Conservation (phyloP, 2,329 filamentous ascomycete genomes). For the Eutypa lata region DNA sequence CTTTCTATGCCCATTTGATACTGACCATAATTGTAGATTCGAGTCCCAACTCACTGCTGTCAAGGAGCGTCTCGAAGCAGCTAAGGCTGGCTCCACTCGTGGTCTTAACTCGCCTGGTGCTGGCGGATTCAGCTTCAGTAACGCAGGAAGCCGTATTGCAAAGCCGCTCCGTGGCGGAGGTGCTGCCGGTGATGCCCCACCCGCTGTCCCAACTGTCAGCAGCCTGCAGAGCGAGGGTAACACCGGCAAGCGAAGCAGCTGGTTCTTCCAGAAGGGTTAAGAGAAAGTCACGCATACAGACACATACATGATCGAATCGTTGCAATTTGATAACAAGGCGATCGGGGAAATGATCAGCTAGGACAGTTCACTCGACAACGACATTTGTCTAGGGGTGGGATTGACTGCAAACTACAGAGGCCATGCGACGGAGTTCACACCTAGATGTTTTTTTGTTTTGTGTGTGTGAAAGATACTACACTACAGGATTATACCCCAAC, state of each 20-base stretch:
- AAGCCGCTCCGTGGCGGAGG: conserved; percentile 67
- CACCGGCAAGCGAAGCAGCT: conserved; percentile 65
- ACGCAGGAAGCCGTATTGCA: conserved; percentile 63
- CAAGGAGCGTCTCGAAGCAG: conserved; percentile 94
- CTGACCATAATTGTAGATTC: conserved; percentile 62
- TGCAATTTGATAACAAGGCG: no score
- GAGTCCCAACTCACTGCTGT: conserved; percentile 95
- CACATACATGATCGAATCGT: no score
- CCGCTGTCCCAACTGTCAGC: conserved; percentile 53
- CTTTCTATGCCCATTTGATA: conserved; percentile 1
- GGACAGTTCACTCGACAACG: no score
- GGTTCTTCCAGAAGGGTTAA: conserved; percentile 64
- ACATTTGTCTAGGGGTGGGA: no score
- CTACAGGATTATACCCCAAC: no score
- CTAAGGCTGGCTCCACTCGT: conserved; percentile 86
- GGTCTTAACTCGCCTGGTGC: conserved; percentile 66
- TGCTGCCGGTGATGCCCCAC: conserved; percentile 40
- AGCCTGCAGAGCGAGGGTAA: conserved; percentile 56
- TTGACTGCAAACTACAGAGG: no score
- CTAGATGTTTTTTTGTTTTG: no score
- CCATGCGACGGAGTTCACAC: no score
- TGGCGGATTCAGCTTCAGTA: conserved; percentile 69
- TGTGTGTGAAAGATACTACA: no score
- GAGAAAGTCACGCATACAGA: conserved; percentile 47
- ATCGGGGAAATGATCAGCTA: no score